Evolutionary conservation across 352 stramenopile genomes (phyloP), one percentile per base, ranked within the genome.

Genomic region (Peronospora belbahrii): DNA sequence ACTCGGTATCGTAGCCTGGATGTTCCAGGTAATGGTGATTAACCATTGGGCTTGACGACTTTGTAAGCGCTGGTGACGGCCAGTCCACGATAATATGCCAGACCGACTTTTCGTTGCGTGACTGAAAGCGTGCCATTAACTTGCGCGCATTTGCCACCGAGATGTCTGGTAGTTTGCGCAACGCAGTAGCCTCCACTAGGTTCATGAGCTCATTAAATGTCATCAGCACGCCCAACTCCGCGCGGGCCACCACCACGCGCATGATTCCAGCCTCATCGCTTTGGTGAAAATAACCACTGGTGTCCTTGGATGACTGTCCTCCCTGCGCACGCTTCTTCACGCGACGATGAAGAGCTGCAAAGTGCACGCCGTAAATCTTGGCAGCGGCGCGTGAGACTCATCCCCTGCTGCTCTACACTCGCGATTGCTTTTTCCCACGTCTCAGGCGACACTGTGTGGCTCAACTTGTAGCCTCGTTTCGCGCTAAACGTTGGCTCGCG

Each of bases 181-280:
- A 43, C 20, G 70, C 70, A 1, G 67, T 40, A 2, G 67, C 65
- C 37, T 81, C 65, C n/a, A 85, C 56, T 6, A 85, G 57, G 17
- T 67, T 52, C 51, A 78, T 73, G 17, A 85, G 43, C 50, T 85
- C 74, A 2, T 74, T 66, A 38, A 80, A 83, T 14, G 62, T 75
- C 74, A 85, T 83, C 19, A 80, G 39, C 22, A 85, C 70, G 20
- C 74, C 74, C 25, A 85, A 22, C 34, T 85, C 68, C 2, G 70
- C 70, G 22, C 64, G 70, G 32, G 70, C 70, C 11, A 74, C 52
- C 0, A 85, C 60, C 5, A 85, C 69, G 15, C 67, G 67, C 46
- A 81, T 62, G 38, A 85, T 74, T 0, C 70, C 70, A 6, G 62
- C 54, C 41, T 83, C 70, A 44, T 85, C 73, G 35, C 74, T 70